phyloP scores from a whole-genome alignment of 768 basidiomycete genomes.

The Phlegmacium glaucopus region DNA sequence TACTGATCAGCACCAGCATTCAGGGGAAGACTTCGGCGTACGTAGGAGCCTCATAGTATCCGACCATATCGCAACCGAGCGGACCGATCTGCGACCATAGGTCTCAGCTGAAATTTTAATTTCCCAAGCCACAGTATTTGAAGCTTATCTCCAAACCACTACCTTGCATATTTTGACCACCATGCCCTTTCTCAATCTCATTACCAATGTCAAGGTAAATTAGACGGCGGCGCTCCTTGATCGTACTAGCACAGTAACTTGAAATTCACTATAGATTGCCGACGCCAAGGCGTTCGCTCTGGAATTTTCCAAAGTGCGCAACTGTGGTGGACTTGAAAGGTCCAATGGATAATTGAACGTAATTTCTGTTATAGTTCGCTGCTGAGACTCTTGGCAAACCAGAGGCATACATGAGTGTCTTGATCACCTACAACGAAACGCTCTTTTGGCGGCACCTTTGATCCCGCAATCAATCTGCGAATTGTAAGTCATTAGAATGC shows the following conservation, averaged over 20 bases:
- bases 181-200: constrained; percentile 42
- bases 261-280: constrained; percentile 20
- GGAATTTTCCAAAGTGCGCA: constrained; percentile 55
- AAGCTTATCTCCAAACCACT: not conserved
- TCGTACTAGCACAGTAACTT: not conserved
- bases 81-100: too few species aligned
- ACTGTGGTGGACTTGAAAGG: not conserved
- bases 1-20: too few species aligned
- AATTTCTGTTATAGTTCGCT: constrained; percentile 35
- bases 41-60: too few species aligned
- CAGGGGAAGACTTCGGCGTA: too few species aligned
- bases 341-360: not conserved
- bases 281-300: constrained; percentile 40
- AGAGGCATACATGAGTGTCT: constrained; percentile 49
- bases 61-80: too few species aligned
- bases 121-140: too few species aligned
- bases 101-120: too few species aligned
- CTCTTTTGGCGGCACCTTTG: constrained; percentile 60
- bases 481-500: constrained; percentile 40
- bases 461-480: constrained; percentile 58
- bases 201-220: constrained; percentile 41
- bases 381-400: constrained; percentile 55
- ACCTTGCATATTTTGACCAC: too few species aligned
- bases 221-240: not conserved
- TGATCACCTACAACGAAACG: constrained; percentile 53